Evolutionary conservation across 1,284 basidiomycete species (phyloP).

Genomic region (Fomitopsis betulina): DNA sequence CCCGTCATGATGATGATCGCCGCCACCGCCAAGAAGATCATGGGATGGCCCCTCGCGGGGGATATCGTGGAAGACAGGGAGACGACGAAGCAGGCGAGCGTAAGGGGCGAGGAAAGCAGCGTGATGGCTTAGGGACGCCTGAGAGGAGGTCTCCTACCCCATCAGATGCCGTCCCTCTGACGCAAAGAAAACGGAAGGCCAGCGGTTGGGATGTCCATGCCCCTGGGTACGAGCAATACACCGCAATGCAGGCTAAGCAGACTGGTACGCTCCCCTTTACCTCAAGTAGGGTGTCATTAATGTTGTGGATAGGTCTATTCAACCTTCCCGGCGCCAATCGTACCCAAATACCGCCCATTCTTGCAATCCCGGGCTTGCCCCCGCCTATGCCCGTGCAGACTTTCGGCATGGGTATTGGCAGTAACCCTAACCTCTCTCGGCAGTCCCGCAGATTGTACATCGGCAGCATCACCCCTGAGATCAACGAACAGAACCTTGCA

Average conservation of each 20-base stretch:
- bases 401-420: slow-evolving; percentile 80
- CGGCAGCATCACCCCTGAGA: slow-evolving; percentile 89
- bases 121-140: slow-evolving; percentile 58
- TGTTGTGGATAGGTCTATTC: slow-evolving; percentile 65
- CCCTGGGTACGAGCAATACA: slow-evolving; percentile 92
- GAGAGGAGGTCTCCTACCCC: slow-evolving; percentile 89
- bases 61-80: slow-evolving; percentile 27
- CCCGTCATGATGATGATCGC: slow-evolving; percentile 38
- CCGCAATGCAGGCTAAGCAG: slow-evolving; percentile 94
- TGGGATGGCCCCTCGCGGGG: slow-evolving; percentile 20
- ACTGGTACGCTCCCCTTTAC: slow-evolving; percentile 57
- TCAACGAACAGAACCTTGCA: slow-evolving; percentile 86
- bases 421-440: slow-evolving; percentile 81
- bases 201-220: slow-evolving; percentile 97
- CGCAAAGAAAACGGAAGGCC: slow-evolving; percentile 81
- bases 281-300: not conserved
- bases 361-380: slow-evolving; percentile 73
- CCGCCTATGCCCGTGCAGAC: slow-evolving; percentile 79
- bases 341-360: slow-evolving; percentile 79
- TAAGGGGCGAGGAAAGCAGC: slow-evolving; percentile 23
- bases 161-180: slow-evolving; percentile 76
- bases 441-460: slow-evolving; percentile 95
- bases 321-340: slow-evolving; percentile 90
- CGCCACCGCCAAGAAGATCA: slow-evolving; percentile 41
- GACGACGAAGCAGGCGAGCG: slow-evolving; percentile 35